A percentile compares a stretch with the other conserved stretches of the same genome.
These are phyloP conservation scores for Boletellus sp. DNA, from an alignment of 768 basidiomycete genomes.

Conservation along the genomic window DNA sequence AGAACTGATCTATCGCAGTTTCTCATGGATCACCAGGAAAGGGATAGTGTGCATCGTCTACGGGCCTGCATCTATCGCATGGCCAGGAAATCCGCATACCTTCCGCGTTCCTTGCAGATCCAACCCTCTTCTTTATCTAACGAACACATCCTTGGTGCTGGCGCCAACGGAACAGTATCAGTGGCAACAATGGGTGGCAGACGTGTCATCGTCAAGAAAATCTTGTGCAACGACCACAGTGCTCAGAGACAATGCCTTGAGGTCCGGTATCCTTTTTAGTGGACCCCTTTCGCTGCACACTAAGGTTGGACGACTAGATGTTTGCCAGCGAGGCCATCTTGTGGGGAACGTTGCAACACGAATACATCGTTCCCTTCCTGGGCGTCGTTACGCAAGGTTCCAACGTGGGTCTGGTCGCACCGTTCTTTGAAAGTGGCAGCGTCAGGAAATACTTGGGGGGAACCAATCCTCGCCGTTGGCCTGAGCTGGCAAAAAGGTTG, in stretches of 20 bases:
- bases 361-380: conserved; percentile 25
- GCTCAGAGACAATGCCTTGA: conserved; percentile 4
- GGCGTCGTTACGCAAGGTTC: conserved; percentile 13
- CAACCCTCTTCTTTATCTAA: not conserved
- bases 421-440: conserved; percentile 21
- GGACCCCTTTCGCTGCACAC: not conserved
- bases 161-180: conserved; percentile 22
- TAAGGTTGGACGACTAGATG: conserved; percentile 10
- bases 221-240: conserved; percentile 1
- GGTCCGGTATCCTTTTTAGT: conserved; percentile 7
- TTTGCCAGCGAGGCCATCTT: conserved; percentile 28
- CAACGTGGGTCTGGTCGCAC: conserved; percentile 22
- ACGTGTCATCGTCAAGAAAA: conserved; percentile 27
- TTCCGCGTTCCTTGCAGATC: conserved; percentile 21
- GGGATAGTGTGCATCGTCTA: conserved; percentile 8
- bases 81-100: conserved; percentile 26
- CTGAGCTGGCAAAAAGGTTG: conserved; percentile 6
- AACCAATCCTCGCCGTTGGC: not conserved
- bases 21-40: not conserved
- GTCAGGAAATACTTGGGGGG: conserved; percentile 8
- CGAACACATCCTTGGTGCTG: not conserved
- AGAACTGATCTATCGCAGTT: conserved; percentile 7
- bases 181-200: conserved; percentile 12
- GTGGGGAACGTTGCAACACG: conserved; percentile 24
- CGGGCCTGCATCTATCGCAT: conserved; percentile 25